These are phyloP conservation scores for Saturnispora diversa DNA, from an alignment of 805 yeast species.

Conservation along the genomic window DNA sequence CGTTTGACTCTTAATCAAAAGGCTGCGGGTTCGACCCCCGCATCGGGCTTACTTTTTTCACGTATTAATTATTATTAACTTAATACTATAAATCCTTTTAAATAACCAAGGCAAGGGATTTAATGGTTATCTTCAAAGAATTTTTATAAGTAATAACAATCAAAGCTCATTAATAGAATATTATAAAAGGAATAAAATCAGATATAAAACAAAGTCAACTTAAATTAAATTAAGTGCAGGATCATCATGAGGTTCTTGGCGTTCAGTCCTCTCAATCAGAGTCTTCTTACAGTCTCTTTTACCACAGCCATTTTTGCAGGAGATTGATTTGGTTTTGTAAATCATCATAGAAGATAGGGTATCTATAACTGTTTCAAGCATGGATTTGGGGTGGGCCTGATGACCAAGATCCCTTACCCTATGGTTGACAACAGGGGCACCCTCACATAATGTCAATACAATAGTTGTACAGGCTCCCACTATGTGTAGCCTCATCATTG, in stretches of 20 bases:
- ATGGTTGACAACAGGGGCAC: not conserved
- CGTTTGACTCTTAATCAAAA: constrained; percentile 19
- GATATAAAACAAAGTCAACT: not conserved
- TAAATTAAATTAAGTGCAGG: not conserved
- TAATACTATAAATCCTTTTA: too few species aligned
- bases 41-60: constrained; percentile 14
- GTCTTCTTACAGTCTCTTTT: not conserved
- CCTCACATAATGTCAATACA: not conserved
- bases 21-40: constrained; percentile 20
- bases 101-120: too few species aligned
- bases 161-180: not conserved
- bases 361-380: not conserved
- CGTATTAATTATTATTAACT: too few species aligned
- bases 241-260: not conserved
- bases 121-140: not conserved
- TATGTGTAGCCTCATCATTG: too few species aligned
- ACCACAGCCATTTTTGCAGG: not conserved
- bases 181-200: not conserved
- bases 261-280: not conserved
- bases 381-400: not conserved
- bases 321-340: not conserved
- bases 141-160: too few species aligned
- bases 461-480: too few species aligned
- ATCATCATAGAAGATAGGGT: not conserved
- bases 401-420: not conserved